These are phyloP conservation scores for Geotrichum ghanense DNA, from an alignment of 805 yeast genomes.

Conservation along the genomic window DNA sequence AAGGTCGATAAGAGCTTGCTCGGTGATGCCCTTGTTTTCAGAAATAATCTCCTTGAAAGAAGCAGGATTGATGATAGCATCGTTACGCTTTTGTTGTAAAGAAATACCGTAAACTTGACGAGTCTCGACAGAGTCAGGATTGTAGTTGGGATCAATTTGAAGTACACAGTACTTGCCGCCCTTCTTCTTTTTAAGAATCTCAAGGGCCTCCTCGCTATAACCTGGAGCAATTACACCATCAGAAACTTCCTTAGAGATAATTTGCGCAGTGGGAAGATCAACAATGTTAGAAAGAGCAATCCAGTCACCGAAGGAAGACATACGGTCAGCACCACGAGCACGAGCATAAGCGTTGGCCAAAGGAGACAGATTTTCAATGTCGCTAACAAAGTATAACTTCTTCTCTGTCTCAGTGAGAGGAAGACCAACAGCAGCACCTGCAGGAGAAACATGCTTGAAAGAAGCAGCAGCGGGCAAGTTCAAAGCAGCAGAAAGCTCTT, in stretches of 20 bases:
- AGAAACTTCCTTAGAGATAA: slow-evolving; percentile 92
- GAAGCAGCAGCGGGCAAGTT: slow-evolving; percentile 98
- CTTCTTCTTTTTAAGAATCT: slow-evolving; percentile 80
- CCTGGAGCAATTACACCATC: slow-evolving; percentile 99
- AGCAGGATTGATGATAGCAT: slow-evolving; percentile 84
- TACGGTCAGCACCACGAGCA: slow-evolving; percentile 99
- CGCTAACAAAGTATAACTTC: slow-evolving; percentile 89
- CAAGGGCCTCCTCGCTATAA: slow-evolving; percentile 84
- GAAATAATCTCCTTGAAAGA: slow-evolving; percentile 90
- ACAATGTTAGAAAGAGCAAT: slow-evolving; percentile 95
- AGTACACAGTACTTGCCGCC: slow-evolving; percentile 94
- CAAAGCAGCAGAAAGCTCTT: slow-evolving; percentile 88
- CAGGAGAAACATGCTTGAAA: slow-evolving; percentile 97
- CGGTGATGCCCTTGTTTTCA: slow-evolving; percentile 72
- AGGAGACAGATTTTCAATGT: slow-evolving; percentile 90
- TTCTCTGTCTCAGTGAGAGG: slow-evolving; percentile 87
- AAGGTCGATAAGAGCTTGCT: slow-evolving; percentile 86
- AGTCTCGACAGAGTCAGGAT: slow-evolving; percentile 70
- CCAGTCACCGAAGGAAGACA: slow-evolving; percentile 98
- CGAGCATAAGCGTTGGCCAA: slow-evolving; percentile 97
- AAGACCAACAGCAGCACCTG: slow-evolving; percentile 96
- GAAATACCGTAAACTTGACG: slow-evolving; percentile 95
- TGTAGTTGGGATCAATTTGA: slow-evolving; percentile 91
- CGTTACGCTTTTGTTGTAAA: slow-evolving; percentile 94
- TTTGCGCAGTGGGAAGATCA: slow-evolving; percentile 91